A percentile compares a stretch with the other conserved stretches of the same genome.
Conservation (phyloP, 2,329 filamentous ascomycete species). For the Pseudogymnoascus verrucosus region DNA sequence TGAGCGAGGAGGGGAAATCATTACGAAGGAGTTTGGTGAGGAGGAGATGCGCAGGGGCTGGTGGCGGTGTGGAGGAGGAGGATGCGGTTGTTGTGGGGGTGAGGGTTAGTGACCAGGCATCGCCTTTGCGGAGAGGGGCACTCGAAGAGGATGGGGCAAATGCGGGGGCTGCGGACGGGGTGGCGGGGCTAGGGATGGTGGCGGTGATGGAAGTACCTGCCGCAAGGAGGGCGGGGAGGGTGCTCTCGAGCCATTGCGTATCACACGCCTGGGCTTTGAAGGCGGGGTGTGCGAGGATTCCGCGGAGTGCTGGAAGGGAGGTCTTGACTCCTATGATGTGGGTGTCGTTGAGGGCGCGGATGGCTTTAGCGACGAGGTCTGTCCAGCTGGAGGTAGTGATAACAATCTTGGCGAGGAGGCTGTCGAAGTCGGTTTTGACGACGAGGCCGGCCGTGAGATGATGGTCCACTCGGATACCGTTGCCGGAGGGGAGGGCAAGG, state of each 20-base stretch:
- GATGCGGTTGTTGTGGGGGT: slow-evolving; percentile 25
- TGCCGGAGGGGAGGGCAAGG: slow-evolving; percentile 47
- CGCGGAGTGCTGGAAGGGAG: slow-evolving; percentile 46
- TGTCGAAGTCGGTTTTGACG: slow-evolving; percentile 39
- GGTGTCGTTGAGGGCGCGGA: slow-evolving; percentile 47
- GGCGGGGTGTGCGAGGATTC: slow-evolving; percentile 42
- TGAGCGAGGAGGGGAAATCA: slow-evolving; percentile 48
- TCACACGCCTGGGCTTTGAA: slow-evolving; percentile 42
- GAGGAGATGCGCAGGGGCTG: slow-evolving; percentile 41
- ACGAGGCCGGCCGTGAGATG: slow-evolving; percentile 33
- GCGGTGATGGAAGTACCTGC: slow-evolving; percentile 26
- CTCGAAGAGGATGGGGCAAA: slow-evolving; percentile 24
- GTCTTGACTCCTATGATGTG: slow-evolving; percentile 49
- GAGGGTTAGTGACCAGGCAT: slow-evolving; percentile 48
- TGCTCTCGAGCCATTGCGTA: slow-evolving; percentile 49
- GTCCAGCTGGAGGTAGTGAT: slow-evolving; percentile 41
- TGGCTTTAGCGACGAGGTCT: slow-evolving; percentile 44
- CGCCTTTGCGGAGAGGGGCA: slow-evolving; percentile 47
- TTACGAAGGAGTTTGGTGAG: slow-evolving; percentile 48
- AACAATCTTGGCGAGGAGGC: slow-evolving; percentile 39
- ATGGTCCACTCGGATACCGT: slow-evolving; percentile 42
- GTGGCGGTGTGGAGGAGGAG: slow-evolving; percentile 15
- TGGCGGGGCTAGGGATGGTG: slow-evolving; percentile 28
- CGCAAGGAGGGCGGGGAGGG: slow-evolving; percentile 31
- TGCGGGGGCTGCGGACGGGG: slow-evolving; percentile 10